Evolutionary conservation across 305 asterid species (phyloP).

Genomic region (Solanum aculeatissimum): DNA sequence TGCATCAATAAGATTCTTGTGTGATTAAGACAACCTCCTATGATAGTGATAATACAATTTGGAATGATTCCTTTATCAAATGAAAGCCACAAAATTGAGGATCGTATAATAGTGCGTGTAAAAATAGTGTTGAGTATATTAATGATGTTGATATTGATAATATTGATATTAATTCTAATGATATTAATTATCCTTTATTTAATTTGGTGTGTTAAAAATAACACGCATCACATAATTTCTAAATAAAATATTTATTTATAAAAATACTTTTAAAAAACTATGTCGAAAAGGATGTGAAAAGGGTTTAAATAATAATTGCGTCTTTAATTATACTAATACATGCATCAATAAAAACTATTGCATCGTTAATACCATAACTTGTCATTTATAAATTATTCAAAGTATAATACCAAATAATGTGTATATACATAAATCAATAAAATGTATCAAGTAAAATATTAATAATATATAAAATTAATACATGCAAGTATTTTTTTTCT

Average conservation of each 20-base stretch:
- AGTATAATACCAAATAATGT: neutral
- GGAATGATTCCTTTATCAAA: neutral
- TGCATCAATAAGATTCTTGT: neutral
- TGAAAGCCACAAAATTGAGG: neutral
- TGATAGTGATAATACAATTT: neutral
- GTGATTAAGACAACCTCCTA: neutral
- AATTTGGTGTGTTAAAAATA: neutral
- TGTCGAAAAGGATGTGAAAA: neutral
- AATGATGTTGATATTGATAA: too few species aligned
- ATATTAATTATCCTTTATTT: neutral
- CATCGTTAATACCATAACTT: too few species aligned
- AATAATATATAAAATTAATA: too few species aligned
- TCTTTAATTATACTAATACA: neutral
- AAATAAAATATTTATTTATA: neutral
- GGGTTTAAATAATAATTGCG: neutral
- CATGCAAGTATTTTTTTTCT: neutral
- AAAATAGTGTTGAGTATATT: neutral
- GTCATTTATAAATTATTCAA: too few species aligned
- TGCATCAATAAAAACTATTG: too few species aligned
- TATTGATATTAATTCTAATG: too few species aligned
- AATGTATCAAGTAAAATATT: too few species aligned
- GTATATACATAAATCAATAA: too few species aligned
- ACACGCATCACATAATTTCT: neutral
- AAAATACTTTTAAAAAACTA: neutral
- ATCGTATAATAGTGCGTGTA: neutral